Evolutionary conservation across 2,329 filamentous ascomycete species (phyloP).

Genomic region (Fusarium sp.): DNA sequence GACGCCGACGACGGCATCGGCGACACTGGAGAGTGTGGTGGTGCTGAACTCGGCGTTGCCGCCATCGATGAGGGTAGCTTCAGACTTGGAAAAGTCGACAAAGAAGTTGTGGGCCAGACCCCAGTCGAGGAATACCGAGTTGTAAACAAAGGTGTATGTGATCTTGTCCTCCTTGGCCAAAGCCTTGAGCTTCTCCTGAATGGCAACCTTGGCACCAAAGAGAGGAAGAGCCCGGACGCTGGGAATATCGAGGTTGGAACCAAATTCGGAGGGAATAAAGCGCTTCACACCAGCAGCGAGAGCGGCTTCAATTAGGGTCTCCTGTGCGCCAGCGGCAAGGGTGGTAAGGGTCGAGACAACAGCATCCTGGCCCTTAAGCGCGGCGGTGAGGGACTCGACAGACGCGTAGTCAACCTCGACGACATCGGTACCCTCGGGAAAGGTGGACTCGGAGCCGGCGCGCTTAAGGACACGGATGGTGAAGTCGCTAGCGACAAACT

Average conservation of each 20-base stretch:
- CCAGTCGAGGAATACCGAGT: constrained; percentile 71
- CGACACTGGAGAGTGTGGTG: constrained; percentile 62
- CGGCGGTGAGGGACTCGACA: constrained; percentile 60
- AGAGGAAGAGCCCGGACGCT: constrained; percentile 59
- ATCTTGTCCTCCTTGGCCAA: constrained; percentile 55
- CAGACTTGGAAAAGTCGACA: constrained; percentile 53
- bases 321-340: constrained; percentile 54
- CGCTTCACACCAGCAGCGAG: constrained; percentile 70
- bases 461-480: constrained; percentile 53
- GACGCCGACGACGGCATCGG: constrained; percentile 60
- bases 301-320: constrained; percentile 67
- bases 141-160: constrained; percentile 67
- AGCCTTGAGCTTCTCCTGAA: constrained; percentile 55
- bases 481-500: constrained; percentile 49
- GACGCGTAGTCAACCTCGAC: constrained; percentile 55
- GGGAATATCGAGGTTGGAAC: constrained; percentile 49
- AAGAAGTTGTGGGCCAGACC: constrained; percentile 57
- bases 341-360: constrained; percentile 56
- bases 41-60: constrained; percentile 62
- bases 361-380: constrained; percentile 68
- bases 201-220: constrained; percentile 62
- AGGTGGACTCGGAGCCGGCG: constrained; percentile 54
- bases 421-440: constrained; percentile 47
- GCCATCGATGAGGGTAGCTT: constrained; percentile 60
- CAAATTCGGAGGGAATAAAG: constrained; percentile 72